phyloP scores from a whole-genome alignment of 768 basidiomycete genomes.

The Xerocomellus chrysenteron region DNA sequence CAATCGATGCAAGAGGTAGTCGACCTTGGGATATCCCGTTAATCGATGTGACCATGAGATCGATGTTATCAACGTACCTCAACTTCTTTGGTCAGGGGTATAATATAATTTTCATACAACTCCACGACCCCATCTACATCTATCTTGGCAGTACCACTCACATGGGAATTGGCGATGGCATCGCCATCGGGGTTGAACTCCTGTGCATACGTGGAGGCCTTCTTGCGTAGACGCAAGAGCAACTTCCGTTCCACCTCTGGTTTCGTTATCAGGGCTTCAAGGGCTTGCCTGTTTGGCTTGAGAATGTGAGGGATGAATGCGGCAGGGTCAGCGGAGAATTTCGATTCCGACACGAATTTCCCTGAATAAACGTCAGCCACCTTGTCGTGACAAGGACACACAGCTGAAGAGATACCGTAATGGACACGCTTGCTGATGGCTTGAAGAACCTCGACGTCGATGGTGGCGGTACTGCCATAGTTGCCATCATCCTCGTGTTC shows the following conservation, averaged over 20 bases:
- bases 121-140: conserved; percentile 92
- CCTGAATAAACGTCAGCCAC: conserved; percentile 47
- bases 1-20: conserved; percentile 89
- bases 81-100: conserved; percentile 96
- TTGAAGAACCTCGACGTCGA: conserved; percentile 96
- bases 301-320: conserved; percentile 93
- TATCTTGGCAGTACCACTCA: conserved; percentile 60
- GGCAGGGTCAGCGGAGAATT: conserved; percentile 83
- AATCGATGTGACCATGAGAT: background rate
- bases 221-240: conserved; percentile 80
- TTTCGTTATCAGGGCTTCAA: conserved; percentile 93
- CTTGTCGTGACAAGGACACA: background rate
- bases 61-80: conserved; percentile 61
- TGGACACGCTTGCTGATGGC: conserved; percentile 98
- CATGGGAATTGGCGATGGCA: conserved; percentile 35
- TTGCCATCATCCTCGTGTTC: conserved; percentile 94
- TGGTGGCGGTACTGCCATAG: conserved; percentile 91
- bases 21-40: conserved; percentile 56
- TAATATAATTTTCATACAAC: conserved; percentile 93
- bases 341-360: conserved; percentile 98
- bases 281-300: conserved; percentile 68
- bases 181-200: conserved; percentile 76
- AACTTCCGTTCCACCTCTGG: conserved; percentile 91
- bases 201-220: conserved; percentile 76
- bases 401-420: conserved; percentile 67